Conservation (phyloP, 129 eudicot genomes). For the Sambucus nigra region DNA sequence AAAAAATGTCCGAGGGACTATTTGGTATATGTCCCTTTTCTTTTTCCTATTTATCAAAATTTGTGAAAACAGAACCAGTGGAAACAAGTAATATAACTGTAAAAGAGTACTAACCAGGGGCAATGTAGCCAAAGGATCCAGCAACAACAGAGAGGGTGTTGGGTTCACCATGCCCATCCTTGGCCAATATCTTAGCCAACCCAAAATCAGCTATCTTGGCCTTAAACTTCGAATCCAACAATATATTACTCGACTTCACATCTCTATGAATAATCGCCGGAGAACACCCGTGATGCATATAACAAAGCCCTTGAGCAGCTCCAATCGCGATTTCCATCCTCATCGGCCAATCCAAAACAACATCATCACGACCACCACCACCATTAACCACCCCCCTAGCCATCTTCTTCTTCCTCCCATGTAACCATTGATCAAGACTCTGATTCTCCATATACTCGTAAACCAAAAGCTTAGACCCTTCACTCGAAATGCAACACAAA, state of each 20-base stretch:
- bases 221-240: constrained; percentile 58
- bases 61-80: no score
- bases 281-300: constrained; percentile 74
- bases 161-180: constrained; percentile 38
- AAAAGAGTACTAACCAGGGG: constrained; percentile 65
- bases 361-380: constrained; percentile 14
- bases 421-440: constrained; percentile 85
- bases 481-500: constrained; percentile 72
- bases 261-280: constrained; percentile 70
- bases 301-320: constrained; percentile 72
- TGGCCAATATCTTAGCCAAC: constrained; percentile 50
- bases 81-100: no score
- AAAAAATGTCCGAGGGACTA: no score
- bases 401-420: constrained; percentile 37
- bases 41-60: no score
- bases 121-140: constrained; percentile 79
- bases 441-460: constrained; percentile 91
- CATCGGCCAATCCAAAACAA: constrained; percentile 59
- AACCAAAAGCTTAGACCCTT: constrained; percentile 78
- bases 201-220: constrained; percentile 78
- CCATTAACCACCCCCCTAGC: background rate
- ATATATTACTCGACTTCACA: constrained; percentile 71
- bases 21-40: no score
- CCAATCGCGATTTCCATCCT: constrained; percentile 66
- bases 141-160: constrained; percentile 65